Percentiles rank a stretch among this genome's conserved stretches.
These are phyloP conservation scores for Cladosporium phlei DNA, from an alignment of 2,329 filamentous ascomycete genomes.

Conservation along the genomic window DNA sequence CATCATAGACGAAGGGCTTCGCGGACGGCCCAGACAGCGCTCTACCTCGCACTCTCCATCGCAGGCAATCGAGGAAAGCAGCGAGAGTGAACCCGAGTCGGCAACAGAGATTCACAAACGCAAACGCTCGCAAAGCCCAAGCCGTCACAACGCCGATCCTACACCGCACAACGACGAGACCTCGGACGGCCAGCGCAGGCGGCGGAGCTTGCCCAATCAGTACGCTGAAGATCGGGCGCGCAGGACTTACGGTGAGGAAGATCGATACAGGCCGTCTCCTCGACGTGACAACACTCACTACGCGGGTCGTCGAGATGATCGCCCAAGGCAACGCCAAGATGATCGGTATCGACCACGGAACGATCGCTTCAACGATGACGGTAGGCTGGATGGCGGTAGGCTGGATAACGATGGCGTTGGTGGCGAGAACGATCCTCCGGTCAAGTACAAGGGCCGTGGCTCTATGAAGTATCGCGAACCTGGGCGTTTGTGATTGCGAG, in stretches of 20 bases:
- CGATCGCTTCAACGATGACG: conserved; percentile 37
- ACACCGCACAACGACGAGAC: conserved; percentile 10
- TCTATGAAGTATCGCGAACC: conserved; percentile 37
- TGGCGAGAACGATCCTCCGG: conserved; percentile 27
- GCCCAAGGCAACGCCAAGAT: conserved; percentile 15
- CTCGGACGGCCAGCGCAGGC: conserved; percentile 22
- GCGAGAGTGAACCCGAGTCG: conserved; percentile 18
- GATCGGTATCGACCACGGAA: conserved; percentile 29
- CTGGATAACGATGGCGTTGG: conserved; percentile 3
- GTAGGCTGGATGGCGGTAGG: conserved; percentile 33
- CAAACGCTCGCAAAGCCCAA: conserved; percentile 32
- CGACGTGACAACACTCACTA: conserved; percentile 22
- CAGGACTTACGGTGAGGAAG: conserved; percentile 20
- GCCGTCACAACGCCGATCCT: conserved; percentile 22
- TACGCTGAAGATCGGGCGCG: conserved; percentile 25
- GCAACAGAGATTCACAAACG: conserved; percentile 31
- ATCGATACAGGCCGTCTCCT: conserved; percentile 28
- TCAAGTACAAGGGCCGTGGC: conserved; percentile 39
- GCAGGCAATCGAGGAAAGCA: conserved; percentile 25
- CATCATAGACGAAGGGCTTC: conserved; percentile 32
- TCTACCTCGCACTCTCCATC: conserved; percentile 31
- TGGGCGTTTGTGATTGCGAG: conserved; percentile 20
- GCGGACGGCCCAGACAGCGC: conserved; percentile 32
- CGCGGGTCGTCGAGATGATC: conserved; percentile 16
- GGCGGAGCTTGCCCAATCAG: conserved; percentile 37